Evolutionary conservation across 495 filamentous ascomycete genomes (phyloP).

Genomic region (Usnea hakonensis): DNA sequence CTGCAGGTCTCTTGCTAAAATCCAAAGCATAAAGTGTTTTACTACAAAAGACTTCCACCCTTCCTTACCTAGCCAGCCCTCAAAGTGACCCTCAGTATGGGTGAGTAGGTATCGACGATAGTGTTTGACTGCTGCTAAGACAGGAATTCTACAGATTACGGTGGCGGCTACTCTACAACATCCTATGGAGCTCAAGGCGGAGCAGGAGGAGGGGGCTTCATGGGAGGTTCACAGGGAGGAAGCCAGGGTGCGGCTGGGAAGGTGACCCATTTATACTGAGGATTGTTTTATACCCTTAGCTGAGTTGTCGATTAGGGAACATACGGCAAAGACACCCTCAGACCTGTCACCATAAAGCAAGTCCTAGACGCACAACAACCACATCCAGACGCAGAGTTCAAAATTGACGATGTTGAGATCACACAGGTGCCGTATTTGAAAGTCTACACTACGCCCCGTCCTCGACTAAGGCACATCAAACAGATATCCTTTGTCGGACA

Average conservation of each 20-base stretch:
- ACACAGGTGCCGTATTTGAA: conserved; percentile 34
- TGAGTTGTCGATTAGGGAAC: conserved; percentile 34
- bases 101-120: neutral
- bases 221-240: conserved; percentile 42
- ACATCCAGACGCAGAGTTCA: conserved; percentile 65
- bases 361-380: conserved; percentile 69
- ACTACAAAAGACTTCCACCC: neutral
- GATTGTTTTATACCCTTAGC: neutral
- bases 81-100: conserved; percentile 5
- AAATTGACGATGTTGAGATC: conserved; percentile 66
- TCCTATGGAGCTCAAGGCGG: conserved; percentile 54
- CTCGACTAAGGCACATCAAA: conserved; percentile 8
- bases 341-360: conserved; percentile 93
- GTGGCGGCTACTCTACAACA: conserved; percentile 44
- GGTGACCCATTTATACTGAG: conserved; percentile 22
- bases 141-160: conserved; percentile 18
- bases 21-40: too few relatives aligned
- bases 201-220: conserved; percentile 59
- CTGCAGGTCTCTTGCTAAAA: too few relatives aligned
- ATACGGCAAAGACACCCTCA: conserved; percentile 63
- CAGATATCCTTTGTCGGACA: conserved; percentile 82
- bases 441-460: neutral
- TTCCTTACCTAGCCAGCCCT: neutral
- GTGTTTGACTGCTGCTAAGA: neutral
- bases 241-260: conserved; percentile 41